Base-by-base conservation (phyloP, 2,329 filamentous ascomycete species). In the Aspergillus sp. region DNA sequence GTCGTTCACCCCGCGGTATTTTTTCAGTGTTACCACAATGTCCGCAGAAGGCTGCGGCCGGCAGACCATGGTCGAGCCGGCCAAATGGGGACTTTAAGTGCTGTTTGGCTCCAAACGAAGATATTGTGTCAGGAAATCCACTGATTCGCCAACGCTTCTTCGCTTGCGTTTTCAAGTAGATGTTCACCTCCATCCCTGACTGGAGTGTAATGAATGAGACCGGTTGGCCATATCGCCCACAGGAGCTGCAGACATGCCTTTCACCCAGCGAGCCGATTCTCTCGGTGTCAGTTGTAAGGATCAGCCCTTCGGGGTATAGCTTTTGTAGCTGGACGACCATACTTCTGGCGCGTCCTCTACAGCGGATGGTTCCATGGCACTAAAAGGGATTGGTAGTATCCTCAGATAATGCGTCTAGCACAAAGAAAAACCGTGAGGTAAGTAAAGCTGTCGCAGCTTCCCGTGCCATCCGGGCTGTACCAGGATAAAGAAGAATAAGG, bases 361-460 rank as follows among this genome's bases (percentile, higher is more conserved):
- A 67, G 19, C 49, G 53, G 11, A 67, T 51, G 4, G 27, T 46
- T 4, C 64, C 53, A 50, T 17, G 24, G 48, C 50, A 65, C 63
- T 49, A 65, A 52, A 63, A 60, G 15, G 45, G 52, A 12, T 39
- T 43, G 7, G 41, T 17, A 17, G 56, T 60, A 37, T 59, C 35
- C 37, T 61, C 47, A 6, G 55, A 61, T 4, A 64, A 43, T 23
- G 4, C 35, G 31, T 23, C 41, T 3, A 64, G 9, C 1, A 56
- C 17, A 51, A 66, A 66, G 35, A 46, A 66, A 15, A 67, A 64
- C 24, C 59, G 44, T 35, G 59, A 61, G 14, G 57, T 37, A 12
- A 67, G 52, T 1, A 67, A 27, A 11, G 48, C 60, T 6, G 56
- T 64, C 24, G 55, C 62, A 5, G 54, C 52, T 35, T 67, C 65